A percentile compares a stretch with the other conserved stretches of the same genome.
These are phyloP conservation scores for Thelonectria discophora DNA, from an alignment of 2,329 filamentous ascomycete species.

Conservation along the genomic window DNA sequence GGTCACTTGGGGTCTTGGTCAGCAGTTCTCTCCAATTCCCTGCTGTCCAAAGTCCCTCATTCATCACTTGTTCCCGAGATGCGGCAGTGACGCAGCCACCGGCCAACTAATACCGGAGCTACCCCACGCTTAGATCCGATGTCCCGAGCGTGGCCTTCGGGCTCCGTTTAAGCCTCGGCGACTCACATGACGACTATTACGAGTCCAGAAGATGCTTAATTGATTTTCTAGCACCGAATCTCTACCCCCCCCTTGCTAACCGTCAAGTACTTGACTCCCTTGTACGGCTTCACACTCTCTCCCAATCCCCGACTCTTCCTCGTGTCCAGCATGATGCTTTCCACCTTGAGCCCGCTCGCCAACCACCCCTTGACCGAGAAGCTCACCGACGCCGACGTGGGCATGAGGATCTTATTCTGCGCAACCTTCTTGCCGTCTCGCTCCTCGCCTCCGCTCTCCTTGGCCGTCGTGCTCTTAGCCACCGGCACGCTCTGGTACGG, in stretches of 20 bases:
- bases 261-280: slow-evolving; percentile 97
- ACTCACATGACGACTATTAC: slow-evolving; percentile 27
- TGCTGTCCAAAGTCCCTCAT: background rate
- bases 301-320: slow-evolving; percentile 86
- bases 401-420: slow-evolving; percentile 81
- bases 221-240: slow-evolving; percentile 67
- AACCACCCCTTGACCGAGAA: slow-evolving; percentile 76
- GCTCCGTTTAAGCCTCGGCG: slow-evolving; percentile 34
- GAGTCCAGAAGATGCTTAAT: no score
- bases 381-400: slow-evolving; percentile 77
- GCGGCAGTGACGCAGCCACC: slow-evolving; percentile 20
- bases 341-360: slow-evolving; percentile 72
- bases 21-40: background rate
- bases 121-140: slow-evolving; percentile 42
- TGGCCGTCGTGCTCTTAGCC: slow-evolving; percentile 46
- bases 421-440: slow-evolving; percentile 67
- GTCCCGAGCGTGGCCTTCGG: slow-evolving; percentile 38
- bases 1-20: no score
- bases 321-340: slow-evolving; percentile 74
- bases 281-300: slow-evolving; percentile 92
- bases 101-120: slow-evolving; percentile 19
- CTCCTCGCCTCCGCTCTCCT: slow-evolving; percentile 48
- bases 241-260: slow-evolving; percentile 72
- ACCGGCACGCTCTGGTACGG: slow-evolving; percentile 61
- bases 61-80: background rate